Evolutionary conservation across 1,284 basidiomycete species (phyloP), one percentile per base, ranked within the genome.

Genomic region (Heterobasidion occidentale): DNA sequence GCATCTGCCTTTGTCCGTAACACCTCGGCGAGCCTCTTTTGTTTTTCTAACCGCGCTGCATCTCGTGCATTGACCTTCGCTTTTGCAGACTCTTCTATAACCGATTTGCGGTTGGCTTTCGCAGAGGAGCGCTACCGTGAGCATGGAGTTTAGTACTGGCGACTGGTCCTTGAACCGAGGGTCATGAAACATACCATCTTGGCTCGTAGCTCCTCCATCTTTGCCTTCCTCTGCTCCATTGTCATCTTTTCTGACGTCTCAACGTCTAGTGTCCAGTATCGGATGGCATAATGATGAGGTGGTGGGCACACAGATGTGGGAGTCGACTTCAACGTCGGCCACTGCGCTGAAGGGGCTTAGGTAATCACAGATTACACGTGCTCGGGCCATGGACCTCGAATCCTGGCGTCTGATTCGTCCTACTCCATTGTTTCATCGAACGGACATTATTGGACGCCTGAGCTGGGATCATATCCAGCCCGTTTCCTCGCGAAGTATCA

Each of bases 1-100:
- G 94, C 92, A 62, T 96, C 92, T 2, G 90, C 85, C 71, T 95
- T 94, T 61, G 85, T 75, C 9, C 94, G 83, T 59, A 98, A 70
- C n/a, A 78, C 84, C 69, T 96, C 94, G 0, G 94, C 94, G 35
- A 98, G 79, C 68, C 88, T 90, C 54, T 87, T 84, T 69, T 96
- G 92, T 64, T 89, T 83, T 63, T 96, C 94, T 33, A 94, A 74
- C 42, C 92, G 82, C 38, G 86, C 85, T 0, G 85, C 74, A 60
- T 96, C 93, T 42, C 90, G 81, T 0, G 83, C 88, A 1, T 81
- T 86, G 4, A 86, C 73, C 65, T 90, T 90, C 8, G 84, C 76
- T 65, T 82, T 89, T 36, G 89, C 81, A 50, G 85, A 83, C 68
- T 97, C 94, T 60, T 89, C 86, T 15, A 95, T 77, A 20, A 97